Base-by-base conservation (phyloP, 2,329 filamentous ascomycete species). In the Ceratocystis lukuohia region DNA sequence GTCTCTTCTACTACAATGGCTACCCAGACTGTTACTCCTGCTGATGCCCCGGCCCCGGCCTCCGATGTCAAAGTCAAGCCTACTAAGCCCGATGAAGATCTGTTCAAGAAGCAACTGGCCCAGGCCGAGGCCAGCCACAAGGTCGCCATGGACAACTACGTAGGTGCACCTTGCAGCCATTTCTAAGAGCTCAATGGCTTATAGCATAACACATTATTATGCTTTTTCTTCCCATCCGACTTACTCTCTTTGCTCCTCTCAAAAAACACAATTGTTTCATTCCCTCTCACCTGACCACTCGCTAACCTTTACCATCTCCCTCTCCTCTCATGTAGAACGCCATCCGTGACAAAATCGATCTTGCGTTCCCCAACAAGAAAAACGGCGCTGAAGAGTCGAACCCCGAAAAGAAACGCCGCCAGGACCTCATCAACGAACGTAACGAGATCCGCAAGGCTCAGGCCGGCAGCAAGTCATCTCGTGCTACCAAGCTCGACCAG, bases 41-140 rank as follows among this genome's bases (percentile, higher is more conserved):
- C 78, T 72, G 78, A 78, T 69, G 74, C 80, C 61, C 75, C 80
- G 66, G 74, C 80, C 68, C 75, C 78, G 70, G 65, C 44, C 30
- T 45, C 71, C 74, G 69, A 76, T 75, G 71, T 74, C 68, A 76
- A 77, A 69, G 74, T 45, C 46, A 64, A 78, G 78, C 91, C 92
- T 65, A 84, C 89, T 77, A 91, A 88, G 82, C 94, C 94, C 61
- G 89, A 96, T 76, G 89, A 94, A 79, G 88, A 87, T 70, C 80
- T 82, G 71, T 99, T 87, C 81, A 91, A 96, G 79, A 83, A 86
- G 74, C 82, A 84, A 70, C 82, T 96, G 69, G 86, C 84, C 63
- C 84, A 88, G 78, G 88, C 88, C 30, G 90, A 97, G 78, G 96
- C 96, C 80, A 90, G 89, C 70, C 88, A 96, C 78, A 81, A 88